Percentiles rank a stretch among this genome's conserved stretches.
phyloP scores from a whole-genome alignment of 768 basidiomycete species.

The Leccinum olivaceopallidum region DNA sequence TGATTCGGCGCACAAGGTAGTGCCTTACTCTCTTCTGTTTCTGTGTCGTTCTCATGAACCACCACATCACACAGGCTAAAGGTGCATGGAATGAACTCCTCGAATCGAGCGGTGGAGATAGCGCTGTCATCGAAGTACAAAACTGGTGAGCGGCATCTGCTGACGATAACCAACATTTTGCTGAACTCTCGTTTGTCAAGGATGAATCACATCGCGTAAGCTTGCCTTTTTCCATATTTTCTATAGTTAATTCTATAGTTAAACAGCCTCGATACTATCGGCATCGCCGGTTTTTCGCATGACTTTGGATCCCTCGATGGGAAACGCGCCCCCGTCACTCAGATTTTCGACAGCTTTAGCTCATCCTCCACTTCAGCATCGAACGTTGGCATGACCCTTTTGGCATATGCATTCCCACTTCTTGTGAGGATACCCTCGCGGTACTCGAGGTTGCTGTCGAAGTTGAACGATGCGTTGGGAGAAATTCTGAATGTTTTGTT shows the following conservation, averaged over 20 bases:
- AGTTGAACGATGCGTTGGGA: neutral
- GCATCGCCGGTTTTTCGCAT: neutral
- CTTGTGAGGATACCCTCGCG: neutral
- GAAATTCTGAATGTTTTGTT: neutral
- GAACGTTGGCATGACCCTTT: neutral
- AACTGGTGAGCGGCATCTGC: neutral
- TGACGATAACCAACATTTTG: neutral
- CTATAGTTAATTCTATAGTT: neutral
- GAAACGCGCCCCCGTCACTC: neutral
- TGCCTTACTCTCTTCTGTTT: neutral
- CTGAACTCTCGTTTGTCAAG: neutral
- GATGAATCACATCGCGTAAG: neutral
- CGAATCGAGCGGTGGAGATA: neutral
- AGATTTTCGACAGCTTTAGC: neutral
- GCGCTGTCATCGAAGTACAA: neutral
- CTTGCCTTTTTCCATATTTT: neutral
- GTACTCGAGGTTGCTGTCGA: neutral
- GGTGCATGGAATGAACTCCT: neutral
- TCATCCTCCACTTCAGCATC: neutral
- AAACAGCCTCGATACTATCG: neutral
- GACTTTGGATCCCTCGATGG: neutral
- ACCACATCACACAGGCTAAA: neutral
- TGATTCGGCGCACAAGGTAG: neutral
- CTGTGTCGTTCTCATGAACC: neutral
- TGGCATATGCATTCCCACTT: neutral